A percentile compares a stretch with the other conserved stretches of the same genome.
phyloP scores from a whole-genome alignment of 164 flowering plant genomes.

The Umbellularia californica region DNA sequence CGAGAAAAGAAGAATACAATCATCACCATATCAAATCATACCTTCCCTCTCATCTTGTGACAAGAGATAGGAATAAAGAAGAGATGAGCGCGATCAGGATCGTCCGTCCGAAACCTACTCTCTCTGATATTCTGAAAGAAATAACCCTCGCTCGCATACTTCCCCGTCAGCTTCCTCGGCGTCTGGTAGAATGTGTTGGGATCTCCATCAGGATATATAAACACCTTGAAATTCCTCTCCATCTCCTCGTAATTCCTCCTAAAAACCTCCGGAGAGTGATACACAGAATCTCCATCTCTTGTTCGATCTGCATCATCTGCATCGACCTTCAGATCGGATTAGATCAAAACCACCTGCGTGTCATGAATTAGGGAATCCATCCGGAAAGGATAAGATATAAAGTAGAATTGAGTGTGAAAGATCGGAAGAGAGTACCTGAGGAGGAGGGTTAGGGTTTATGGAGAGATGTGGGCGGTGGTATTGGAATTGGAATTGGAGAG shows the following conservation, averaged over 20 bases:
- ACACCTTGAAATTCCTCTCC: slow-evolving; percentile 85
- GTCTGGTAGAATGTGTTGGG: slow-evolving; percentile 93
- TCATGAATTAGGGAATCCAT: slow-evolving; percentile 9
- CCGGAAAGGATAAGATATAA: too few relatives aligned
- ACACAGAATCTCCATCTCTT: slow-evolving; percentile 29
- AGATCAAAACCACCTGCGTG: slow-evolving; percentile 5
- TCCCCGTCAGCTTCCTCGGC: slow-evolving; percentile 91
- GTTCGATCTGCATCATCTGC: background rate
- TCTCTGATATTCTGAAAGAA: slow-evolving; percentile 95
- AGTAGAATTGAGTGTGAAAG: too few relatives aligned
- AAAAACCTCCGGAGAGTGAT: slow-evolving; percentile 68
- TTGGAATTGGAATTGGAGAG: slow-evolving; percentile 24
- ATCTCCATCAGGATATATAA: slow-evolving; percentile 89
- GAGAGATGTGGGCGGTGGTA: slow-evolving; percentile 19
- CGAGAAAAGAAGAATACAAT: background rate
- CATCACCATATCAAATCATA: slow-evolving; percentile 13
- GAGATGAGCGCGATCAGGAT: slow-evolving; percentile 81
- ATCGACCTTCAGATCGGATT: slow-evolving; percentile 27
- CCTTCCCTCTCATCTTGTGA: slow-evolving; percentile 98
- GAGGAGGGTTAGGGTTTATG: slow-evolving; percentile 7
- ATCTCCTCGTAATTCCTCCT: slow-evolving; percentile 59
- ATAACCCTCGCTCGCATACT: slow-evolving; percentile 94
- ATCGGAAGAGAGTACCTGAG: slow-evolving; percentile 11
- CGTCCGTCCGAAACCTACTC: slow-evolving; percentile 63
- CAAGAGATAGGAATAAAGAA: slow-evolving; percentile 95